Evolutionary conservation across 73 alveolate genomes (phyloP), one percentile per base, ranked within the genome.

Genomic region (Vitrella brassicaformis): DNA sequence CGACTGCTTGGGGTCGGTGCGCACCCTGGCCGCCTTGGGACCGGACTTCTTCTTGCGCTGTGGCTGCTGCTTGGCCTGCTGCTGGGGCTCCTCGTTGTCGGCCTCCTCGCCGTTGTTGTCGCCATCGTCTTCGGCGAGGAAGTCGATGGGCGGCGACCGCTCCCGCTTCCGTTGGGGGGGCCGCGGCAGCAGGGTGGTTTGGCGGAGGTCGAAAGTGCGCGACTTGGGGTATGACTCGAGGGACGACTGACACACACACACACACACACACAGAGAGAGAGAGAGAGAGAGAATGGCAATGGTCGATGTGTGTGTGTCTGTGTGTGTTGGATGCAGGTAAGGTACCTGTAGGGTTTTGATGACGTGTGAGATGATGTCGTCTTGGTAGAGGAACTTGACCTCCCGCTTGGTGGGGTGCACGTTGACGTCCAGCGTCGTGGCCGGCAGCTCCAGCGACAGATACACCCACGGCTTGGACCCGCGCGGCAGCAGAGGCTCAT

Each of bases 331-430:
- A 39, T 4, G 56, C 56, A 39, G 4, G 56, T 14, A 39, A 39
- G 56, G 14, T 39, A 14, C 56, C 56, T 39, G 22, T 39, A 39
- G 56, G 14, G 22, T 14, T 4, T 39, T 39, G 4, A 4, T 39
- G 22, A 39, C 56, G 14, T 4, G 22, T 8, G 56, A 8, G 56
- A 14, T 8, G 56, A 14, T 14, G 4, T 39, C 56, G 4, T 39
- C 56, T 39, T 39, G 22, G 14, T 8, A 39, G 22, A 39, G 14
- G 14, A 39, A 39, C 22, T 39, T 4, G 56, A 90, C 96, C 70
- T 84, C 85, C 76, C 74, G 87, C 85, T 90, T 90, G 25, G 93
- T 87, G 1, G 96, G 96, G 66, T 90, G 93, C 47, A 90, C 96
- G 66, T 90, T 90, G 31, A 90, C 96, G 66, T 90, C 96, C 56